Evolutionary conservation across 164 flowering plant genomes (phyloP).

Genomic region (Chimonanthus salicifolius): DNA sequence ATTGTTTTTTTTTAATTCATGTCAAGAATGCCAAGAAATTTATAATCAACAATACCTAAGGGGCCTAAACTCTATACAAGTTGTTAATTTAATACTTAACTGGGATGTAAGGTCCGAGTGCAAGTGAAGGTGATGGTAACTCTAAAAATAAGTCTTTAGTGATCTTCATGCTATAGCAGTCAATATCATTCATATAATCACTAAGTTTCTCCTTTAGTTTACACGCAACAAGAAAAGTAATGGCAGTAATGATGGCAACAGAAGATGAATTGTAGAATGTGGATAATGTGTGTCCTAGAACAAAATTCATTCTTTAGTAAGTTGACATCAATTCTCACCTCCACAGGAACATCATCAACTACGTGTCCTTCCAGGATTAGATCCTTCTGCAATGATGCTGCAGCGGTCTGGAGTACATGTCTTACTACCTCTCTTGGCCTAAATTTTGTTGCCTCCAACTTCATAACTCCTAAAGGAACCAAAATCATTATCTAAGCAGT

Average conservation of each 20-base stretch:
- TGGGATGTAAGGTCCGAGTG: not conserved
- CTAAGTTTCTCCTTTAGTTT: not conserved
- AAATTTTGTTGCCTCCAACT: conserved; percentile 88
- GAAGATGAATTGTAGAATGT: not conserved
- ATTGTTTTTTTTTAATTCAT: not conserved
- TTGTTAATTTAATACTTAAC: not conserved
- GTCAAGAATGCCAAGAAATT: not conserved
- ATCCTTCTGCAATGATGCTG: conserved; percentile 77
- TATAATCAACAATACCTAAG: not conserved
- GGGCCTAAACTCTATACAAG: not conserved
- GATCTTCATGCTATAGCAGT: not conserved
- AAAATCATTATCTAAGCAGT: not conserved
- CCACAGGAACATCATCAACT: conserved; percentile 81
- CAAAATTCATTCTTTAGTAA: not conserved
- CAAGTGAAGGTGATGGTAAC: not conserved
- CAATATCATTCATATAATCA: not conserved
- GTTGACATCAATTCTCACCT: conserved; percentile 39
- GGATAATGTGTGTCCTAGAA: not conserved
- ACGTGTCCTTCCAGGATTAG: conserved; percentile 79
- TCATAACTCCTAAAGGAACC: conserved; percentile 71
- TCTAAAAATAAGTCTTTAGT: not conserved
- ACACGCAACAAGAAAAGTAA: not conserved
- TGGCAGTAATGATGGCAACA: not conserved
- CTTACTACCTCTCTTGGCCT: conserved; percentile 94
- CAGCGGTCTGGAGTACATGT: conserved; percentile 97